Base-by-base conservation (phyloP, 2,329 filamentous ascomycete genomes). In the Pyricularia pennisetigena region DNA sequence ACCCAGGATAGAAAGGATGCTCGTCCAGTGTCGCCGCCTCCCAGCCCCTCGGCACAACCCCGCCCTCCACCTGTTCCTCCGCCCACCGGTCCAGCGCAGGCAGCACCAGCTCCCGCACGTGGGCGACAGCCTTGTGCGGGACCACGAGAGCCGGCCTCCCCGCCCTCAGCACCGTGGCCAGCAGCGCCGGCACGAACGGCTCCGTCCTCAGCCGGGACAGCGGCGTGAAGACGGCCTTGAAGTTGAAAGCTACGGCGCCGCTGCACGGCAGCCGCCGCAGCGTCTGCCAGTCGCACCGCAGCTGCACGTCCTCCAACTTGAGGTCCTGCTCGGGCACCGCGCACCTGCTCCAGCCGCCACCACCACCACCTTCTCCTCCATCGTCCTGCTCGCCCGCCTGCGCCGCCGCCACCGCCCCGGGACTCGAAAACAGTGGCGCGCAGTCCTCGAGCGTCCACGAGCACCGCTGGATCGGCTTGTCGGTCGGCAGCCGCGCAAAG, bases 271-370 rank as follows among this genome's bases (percentile, higher is more conserved):
- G 79, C 2, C 93, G 86, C 1, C 93, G 87, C 4, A 97, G 80
- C 0, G 93, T 97, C 78, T 97, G 93, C 91, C 92, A 96, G 76
- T 97, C 93, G 1, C 95, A 92, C 4, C 93, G 86, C 1, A 97
- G 80, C 70, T 90, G 80, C 71, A 91, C 81, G 41, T 91, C 85
- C 0, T 85, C 82, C 2, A 87, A 74, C 16, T 23, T 72, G 8
- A 72, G 70, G 24, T 80, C 77, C 0, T 83, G 79, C 64, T 86
- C 81, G 71, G 94, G 90, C 0, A 78, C 75, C 0, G 82, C 78
- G 23, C 90, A 86, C 41, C 87, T 81, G 65, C 49, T 49, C 65
- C 65, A 67, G 20, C n/a, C 62, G 20, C 63, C 62, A 4, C 16
- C 14, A 1, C 14, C 59, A 80, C 77, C 72, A 16, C 10, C 35